Base-by-base conservation (phyloP, 345 rosid species). In the Euphorbia tirucalli region DNA sequence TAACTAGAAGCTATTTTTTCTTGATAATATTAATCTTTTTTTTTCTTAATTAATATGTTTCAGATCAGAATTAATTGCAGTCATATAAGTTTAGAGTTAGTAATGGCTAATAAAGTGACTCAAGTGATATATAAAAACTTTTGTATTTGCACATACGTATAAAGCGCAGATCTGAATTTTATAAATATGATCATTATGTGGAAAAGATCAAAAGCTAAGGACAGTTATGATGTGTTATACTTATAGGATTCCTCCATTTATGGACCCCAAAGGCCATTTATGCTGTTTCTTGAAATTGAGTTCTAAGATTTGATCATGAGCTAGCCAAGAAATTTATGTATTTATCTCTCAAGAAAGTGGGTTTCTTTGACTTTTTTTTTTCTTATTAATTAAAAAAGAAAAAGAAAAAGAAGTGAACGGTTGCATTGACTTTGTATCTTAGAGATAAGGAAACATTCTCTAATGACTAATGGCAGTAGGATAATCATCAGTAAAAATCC, bases 391-490 rank as follows among this genome's bases (percentile, higher is more conserved):
- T n/a, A n/a, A n/a, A n/a, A n/a, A n/a, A n/a, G n/a, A n/a, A n/a
- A n/a, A n/a, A 13, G 1, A 13, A 3, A 19, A n/a, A 27, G 16
- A 49, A 49, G 48, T 7, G 56, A 35, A 7, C 35, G 57, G n/a
- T 66, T 27, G 39, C 59, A 49, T 66, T 66, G 70, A 66, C 70
- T 18, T 66, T 37, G 11, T 62, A 8, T 19, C 54, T 3, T 24
- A 46, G 13, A 65, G 35, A 44, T n/a, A 65, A 65, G 54, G 56
- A 44, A 46, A 65, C 56, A 65, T 65, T 65, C 69, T 44, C 37
- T 22, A 65, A 44, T 44, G 31, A 56, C 28, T 65, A n/a, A 27
- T 65, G 55, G n/a, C 68, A 43, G 68, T 22, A 5, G 21, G 32
- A 35, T 31, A 60, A 60, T 60, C 56, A 27, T 19, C 6, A 32